These are phyloP conservation scores for Penicillium occitanis DNA, from an alignment of 2,329 filamentous ascomycete genomes.

Conservation along the genomic window DNA sequence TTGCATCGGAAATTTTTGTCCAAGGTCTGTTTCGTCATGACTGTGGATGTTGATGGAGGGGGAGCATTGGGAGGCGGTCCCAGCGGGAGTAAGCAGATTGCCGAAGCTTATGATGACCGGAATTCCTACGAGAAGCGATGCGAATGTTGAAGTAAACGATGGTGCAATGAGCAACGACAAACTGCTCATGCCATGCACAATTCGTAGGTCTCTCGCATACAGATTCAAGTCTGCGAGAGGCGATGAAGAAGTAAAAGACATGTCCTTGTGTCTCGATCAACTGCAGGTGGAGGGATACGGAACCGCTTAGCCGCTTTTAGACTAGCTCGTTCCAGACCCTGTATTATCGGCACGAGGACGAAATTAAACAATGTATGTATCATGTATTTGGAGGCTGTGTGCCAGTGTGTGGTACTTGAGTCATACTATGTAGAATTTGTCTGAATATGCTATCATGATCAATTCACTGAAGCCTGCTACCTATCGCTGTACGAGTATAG, in stretches of 20 bases:
- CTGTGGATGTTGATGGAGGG: constrained; percentile 2
- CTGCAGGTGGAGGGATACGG: neutral
- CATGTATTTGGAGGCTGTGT: neutral
- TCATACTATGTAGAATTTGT: neutral
- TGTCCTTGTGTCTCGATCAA: neutral
- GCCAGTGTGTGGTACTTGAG: neutral
- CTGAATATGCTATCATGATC: neutral
- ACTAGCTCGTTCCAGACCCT: neutral
- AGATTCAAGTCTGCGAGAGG: neutral
- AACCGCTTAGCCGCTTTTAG: neutral
- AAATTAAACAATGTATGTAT: neutral
- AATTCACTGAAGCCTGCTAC: neutral
- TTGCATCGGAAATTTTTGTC: constrained; percentile 47
- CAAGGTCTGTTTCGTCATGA: constrained; percentile 35
- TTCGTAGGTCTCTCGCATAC: neutral
- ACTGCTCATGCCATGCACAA: neutral
- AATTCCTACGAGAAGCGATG: neutral
- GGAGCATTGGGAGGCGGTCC: constrained; percentile 16
- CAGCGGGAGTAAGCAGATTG: neutral
- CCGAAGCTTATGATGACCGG: neutral
- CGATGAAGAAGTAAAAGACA: neutral
- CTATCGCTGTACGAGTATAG: neutral
- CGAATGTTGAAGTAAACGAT: neutral
- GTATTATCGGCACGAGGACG: neutral
- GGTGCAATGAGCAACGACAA: neutral